These are phyloP conservation scores for Colletotrichum cordylinicola DNA, from an alignment of 2,329 filamentous ascomycete species.

Conservation along the genomic window DNA sequence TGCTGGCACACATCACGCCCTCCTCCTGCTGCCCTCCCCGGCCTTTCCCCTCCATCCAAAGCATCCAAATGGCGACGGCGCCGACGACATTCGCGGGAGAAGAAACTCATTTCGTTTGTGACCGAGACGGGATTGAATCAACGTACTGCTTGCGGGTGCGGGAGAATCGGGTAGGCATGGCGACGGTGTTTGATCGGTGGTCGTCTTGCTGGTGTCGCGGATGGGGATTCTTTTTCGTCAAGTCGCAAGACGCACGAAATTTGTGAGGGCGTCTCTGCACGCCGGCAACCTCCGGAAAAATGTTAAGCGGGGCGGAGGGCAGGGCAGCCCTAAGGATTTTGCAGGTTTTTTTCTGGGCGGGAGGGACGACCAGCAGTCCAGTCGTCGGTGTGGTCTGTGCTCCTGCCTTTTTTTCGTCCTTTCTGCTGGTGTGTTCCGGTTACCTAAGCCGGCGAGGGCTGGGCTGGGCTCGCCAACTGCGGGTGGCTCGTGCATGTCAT, in stretches of 20 bases:
- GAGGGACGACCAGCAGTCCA: not conserved
- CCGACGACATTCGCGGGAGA: constrained; percentile 24
- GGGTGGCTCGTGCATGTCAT: not conserved
- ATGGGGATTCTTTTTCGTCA: constrained; percentile 37
- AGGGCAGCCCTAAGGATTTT: constrained; percentile 42
- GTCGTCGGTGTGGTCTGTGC: not conserved
- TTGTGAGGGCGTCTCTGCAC: constrained; percentile 44
- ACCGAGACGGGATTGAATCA: constrained; percentile 21
- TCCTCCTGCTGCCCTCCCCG: not conserved
- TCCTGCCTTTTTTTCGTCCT: not conserved
- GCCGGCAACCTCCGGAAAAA: constrained; percentile 34
- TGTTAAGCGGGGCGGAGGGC: constrained; percentile 43
- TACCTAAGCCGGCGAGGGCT: not conserved
- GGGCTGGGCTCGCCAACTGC: no score
- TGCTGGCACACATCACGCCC: not conserved
- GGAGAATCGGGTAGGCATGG: constrained; percentile 70
- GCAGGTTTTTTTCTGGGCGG: not conserved
- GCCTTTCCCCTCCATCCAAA: not conserved
- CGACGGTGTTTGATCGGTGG: constrained; percentile 18
- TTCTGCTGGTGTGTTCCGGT: not conserved
- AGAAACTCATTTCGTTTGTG: not conserved
- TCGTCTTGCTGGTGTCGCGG: constrained; percentile 43
- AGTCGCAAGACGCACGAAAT: constrained; percentile 28
- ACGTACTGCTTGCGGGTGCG: constrained; percentile 83
- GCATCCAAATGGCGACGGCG: constrained; percentile 15